Evolutionary conservation across 2,329 filamentous ascomycete species (phyloP), one percentile per base, ranked within the genome.

Genomic region (Talaromyces sp.): DNA sequence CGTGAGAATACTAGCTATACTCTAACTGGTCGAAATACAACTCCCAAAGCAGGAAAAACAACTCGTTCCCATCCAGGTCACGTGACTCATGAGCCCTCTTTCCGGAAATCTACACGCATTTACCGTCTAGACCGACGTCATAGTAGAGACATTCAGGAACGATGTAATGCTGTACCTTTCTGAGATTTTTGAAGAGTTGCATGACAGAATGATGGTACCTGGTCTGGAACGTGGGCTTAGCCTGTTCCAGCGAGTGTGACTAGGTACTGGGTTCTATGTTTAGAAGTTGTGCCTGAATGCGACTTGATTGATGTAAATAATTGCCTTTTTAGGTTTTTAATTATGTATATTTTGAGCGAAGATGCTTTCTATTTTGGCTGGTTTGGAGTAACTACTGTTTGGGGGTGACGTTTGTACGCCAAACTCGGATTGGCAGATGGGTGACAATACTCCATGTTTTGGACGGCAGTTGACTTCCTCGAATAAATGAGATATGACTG

Each of bases 181-280:
- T 11, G 14, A n/a, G 22, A 41, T 45, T 33, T 8, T 27, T 19
- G 33, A 8, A 37, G 8, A 14, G 52, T 56, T 39, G 16, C 52
- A 56, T 56, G 6, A 3, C 5, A 37, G 3, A 24, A 37, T 16
- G 14, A 24, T 24, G 14, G 22, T 33, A 14, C 22, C 33, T 33
- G 49, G 52, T 24, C 35, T 62, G 47, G 60, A 60, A 49, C 43
- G 35, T 64, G 54, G 33, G 16, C 10, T 57, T 35, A 43, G 27
- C 45, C 24, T n/a, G 14, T n/a, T 41, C 43, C 47, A 60, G 31
- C 16, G 31, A 35, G 11, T 37, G 11, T 22, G 9, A 5, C 33
- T 39, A 56, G 52, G n/a, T 22, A 56, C 33, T 10, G 10, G 27
- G 31, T 64, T 31, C 62, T 59, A 52, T 52, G 19, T 59, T 64